phyloP scores from a whole-genome alignment of 371 early-diverging fungal species.

The Mortierella polycephala region DNA sequence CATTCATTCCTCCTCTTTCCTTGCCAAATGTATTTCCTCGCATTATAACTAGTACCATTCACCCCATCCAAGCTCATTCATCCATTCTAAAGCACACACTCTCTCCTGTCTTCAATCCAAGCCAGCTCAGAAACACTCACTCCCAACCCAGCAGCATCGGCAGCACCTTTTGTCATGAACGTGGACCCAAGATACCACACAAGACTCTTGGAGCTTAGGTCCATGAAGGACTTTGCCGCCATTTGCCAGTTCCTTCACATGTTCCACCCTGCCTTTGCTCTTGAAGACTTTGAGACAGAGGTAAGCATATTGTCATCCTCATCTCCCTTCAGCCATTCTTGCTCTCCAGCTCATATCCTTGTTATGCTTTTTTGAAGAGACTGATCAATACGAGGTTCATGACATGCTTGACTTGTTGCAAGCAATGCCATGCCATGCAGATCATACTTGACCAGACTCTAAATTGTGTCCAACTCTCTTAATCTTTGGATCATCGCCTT shows the following conservation, averaged over 20 bases:
- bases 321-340: neutral
- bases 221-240: constrained; percentile 64
- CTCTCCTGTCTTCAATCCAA: neutral
- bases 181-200: constrained; percentile 39
- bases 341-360: neutral
- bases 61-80: no score
- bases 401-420: no score
- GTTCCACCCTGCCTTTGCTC: constrained; percentile 57
- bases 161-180: constrained; percentile 20
- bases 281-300: constrained; percentile 60
- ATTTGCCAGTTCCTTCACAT: constrained; percentile 64
- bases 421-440: no score
- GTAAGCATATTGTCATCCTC: constrained; percentile 8
- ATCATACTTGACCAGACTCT: no score
- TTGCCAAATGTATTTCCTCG: no score
- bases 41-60: no score
- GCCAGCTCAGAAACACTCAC: neutral
- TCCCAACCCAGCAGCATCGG: neutral
- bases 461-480: no score
- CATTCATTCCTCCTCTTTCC: neutral
- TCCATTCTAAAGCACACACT: neutral
- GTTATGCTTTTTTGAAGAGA: neutral
- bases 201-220: constrained; percentile 55
- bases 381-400: neutral
- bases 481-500: neutral